Base-by-base conservation (phyloP, 2,329 filamentous ascomycete species). In the Cercospora zeae-maydis region DNA sequence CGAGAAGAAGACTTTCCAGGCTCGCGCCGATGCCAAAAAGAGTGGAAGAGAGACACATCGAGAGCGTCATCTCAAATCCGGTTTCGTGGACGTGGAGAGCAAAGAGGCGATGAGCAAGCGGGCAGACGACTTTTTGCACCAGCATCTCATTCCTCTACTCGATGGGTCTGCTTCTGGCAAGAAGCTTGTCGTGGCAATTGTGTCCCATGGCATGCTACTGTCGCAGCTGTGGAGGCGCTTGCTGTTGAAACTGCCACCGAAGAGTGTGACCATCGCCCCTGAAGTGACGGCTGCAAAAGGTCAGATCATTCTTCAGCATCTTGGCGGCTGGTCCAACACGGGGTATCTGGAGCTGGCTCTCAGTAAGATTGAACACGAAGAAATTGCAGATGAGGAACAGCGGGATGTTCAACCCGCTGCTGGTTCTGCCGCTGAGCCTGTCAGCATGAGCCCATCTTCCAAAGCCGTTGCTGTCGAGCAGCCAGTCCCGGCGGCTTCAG, bases 171-270 rank as follows among this genome's bases (percentile, higher is more conserved):
- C 67, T 6, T 8, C 24, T n/a, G 27, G 61, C 19, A 16, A 31
- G 14, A 55, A 42, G 37, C 11, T 37, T 7, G 77, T 80, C 1
- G 78, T 92, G 11, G 87, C 86, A 1, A 78, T 96, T 13, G 89
- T 96, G 3, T 89, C 92, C 1, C 93, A 97, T 71, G 92, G 93
- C 14, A 88, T 96, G 64, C 86, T 96, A 42, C 82, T 96, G 2
- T 86, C 85, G 1, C 82, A 86, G 33, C 76, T 96, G 0, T 88
- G 89, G 82, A 82, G 83, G 60, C 80, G 82, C 11, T 74, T 96
- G 13, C 77, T 88, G 7, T 76, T 78, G 11, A 81, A 84, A 2
- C 83, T 91, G 63, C 76, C 78, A 1, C 71, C 75, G 11, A 75
- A 75, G 52, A 81, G 77, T 65, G 75, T 86, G 6, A 70, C 72